Base-by-base conservation (phyloP, 768 basidiomycete species). In the Serendipita sp. region DNA sequence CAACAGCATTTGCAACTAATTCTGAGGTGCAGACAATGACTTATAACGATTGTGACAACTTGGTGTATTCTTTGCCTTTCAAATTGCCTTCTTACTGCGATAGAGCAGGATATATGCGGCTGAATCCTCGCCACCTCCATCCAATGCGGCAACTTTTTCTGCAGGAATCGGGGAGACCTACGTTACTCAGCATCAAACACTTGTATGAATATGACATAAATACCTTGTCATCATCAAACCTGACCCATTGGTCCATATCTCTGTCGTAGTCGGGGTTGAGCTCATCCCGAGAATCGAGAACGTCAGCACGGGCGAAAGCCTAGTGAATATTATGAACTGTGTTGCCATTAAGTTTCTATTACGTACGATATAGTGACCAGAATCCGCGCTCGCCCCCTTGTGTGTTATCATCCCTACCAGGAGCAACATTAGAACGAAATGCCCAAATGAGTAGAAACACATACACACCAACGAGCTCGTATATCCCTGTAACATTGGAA, bases 301-400 rank as follows among this genome's bases (percentile, higher is more conserved):
- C 54, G 64, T 23, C 52, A 16, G n/a, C 51, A 18, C 32, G 63
- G 67, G 23, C 66, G 28, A 41, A 64, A 34, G 18, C 11, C 13
- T 3, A 34, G 44, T 68, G 67, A 46, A 69, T 62, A 67, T 72
- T 73, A 23, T 75, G 70, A 2, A 76, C 76, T 63, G 65, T 64
- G 65, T 83, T 81, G 76, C 89, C 83, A 18, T 81, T 81, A 68
- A 80, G 82, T 77, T 87, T 89, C 76, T 89, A 88, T 23, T 34
- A 87, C 88, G 75, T 87, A 97, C 92, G 28, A 97, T 93, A 72
- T 98, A 98, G 75, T 98, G 95, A 1, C 94, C 95, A 0, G 90
- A 84, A 71, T 98, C 96, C 0, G 96, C 94, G 0, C 87, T 87
- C 0, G 93, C 83, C 10, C 96, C 96, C 74, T 99, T 99, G 80